Base-by-base conservation (phyloP, 2,329 filamentous ascomycete genomes). In the Penicillium palitans region DNA sequence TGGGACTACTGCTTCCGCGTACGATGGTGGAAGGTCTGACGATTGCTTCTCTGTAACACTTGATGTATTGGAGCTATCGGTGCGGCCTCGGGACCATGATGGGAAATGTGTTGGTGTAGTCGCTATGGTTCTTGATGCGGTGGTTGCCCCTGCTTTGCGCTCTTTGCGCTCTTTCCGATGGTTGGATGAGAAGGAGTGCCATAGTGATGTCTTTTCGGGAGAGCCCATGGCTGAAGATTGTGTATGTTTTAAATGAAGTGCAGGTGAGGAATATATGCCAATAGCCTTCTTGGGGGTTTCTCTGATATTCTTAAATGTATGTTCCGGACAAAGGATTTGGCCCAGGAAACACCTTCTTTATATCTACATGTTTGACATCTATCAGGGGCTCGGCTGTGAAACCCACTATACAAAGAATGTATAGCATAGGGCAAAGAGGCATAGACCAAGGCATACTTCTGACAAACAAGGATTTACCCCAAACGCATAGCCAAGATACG, bases 1-100 rank as follows among this genome's bases (percentile, higher is more conserved):
- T 46, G 47, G 57, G 53, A 19, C 80, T 79, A 7, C 78, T 69
- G 46, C 81, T 79, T 15, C 78, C 70, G 46, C 77, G 75, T 49
- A 53, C 5, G 53, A 55, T n/a, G 55, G 50, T 27, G 49, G 50
- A 27, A 33, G 19, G 8, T 58, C 53, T 21, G 52, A 35, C 2
- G n/a, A 31, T 29, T 21, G 45, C 39, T 12, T 21, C 10, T 8
- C 39, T 21, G 13, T 49, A 13, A 8, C n/a, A 35, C 25, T 41
- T 27, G 52, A 46, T 53, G 27, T 29, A n/a, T 39, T 46, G 15
- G 31, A 6, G 19, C 15, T 45, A 19, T 19, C 33, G 19, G 2
- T 27, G 24, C 29, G 51, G 3, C 40, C 40, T 46, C 51, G 51
- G 19, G 41, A n/a, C 51, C 40, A 46, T 53, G 39, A 44, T 24